phyloP scores from a whole-genome alignment of 148 eudicot species.

The Rhododendron molle region DNA sequence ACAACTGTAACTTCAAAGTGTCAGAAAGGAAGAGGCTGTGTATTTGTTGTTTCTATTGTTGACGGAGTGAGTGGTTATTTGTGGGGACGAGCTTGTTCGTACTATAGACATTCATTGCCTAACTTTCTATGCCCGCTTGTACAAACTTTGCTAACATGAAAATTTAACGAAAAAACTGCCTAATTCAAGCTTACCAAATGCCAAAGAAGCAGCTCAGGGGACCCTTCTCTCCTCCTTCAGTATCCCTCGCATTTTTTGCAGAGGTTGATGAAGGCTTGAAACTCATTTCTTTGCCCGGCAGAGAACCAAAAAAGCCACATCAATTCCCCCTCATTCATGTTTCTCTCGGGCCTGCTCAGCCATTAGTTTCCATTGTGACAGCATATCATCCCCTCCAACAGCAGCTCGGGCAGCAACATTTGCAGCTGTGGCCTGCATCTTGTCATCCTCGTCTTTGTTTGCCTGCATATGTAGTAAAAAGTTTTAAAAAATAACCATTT shows the following conservation, averaged over 20 bases:
- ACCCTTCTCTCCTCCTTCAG: slow-evolving; percentile 59
- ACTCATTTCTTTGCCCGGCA: slow-evolving; percentile 44
- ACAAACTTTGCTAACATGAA: neutral
- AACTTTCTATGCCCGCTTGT: neutral
- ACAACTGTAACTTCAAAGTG: neutral
- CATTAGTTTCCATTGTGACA: slow-evolving; percentile 92
- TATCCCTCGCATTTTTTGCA: slow-evolving; percentile 38
- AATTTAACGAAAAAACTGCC: neutral
- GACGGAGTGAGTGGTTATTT: neutral
- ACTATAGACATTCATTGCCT: neutral
- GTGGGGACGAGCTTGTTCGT: neutral
- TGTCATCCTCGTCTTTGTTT: slow-evolving; percentile 94
- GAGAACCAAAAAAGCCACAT: slow-evolving; percentile 45
- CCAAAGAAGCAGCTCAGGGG: slow-evolving; percentile 25
- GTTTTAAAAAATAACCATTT: neutral
- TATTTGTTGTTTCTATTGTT: neutral
- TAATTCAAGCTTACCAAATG: slow-evolving; percentile 43
- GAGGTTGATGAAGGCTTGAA: slow-evolving; percentile 38
- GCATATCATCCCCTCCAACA: slow-evolving; percentile 92
- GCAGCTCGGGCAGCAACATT: slow-evolving; percentile 98
- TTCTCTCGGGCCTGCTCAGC: slow-evolving; percentile 81
- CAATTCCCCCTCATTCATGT: slow-evolving; percentile 77
- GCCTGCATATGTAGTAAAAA: slow-evolving; percentile 25
- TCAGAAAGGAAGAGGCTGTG: neutral
- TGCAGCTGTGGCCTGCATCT: slow-evolving; percentile 91